These are phyloP conservation scores for Tarenaya hassleriana DNA, from an alignment of 345 rosid species.

Conservation along the genomic window DNA sequence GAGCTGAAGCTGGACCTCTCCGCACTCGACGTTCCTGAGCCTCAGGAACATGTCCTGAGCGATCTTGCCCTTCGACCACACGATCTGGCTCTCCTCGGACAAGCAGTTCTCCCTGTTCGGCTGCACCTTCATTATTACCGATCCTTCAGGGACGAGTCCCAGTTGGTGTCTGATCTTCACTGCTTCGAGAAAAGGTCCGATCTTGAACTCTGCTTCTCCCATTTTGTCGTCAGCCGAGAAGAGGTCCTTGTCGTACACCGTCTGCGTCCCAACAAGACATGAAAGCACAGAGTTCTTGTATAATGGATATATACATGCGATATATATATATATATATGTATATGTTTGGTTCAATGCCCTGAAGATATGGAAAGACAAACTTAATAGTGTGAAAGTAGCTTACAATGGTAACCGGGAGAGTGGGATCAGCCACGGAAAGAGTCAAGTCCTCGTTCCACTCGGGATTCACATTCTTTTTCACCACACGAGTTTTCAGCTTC, in stretches of 20 bases:
- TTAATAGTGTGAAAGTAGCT: slow-evolving; percentile 21
- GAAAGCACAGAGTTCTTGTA: neutral
- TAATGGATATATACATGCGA: too few relatives aligned
- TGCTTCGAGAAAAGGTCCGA: slow-evolving; percentile 40
- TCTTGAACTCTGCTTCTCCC: slow-evolving; percentile 71
- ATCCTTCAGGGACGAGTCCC: slow-evolving; percentile 36
- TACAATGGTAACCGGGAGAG: slow-evolving; percentile 58
- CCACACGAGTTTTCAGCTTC: slow-evolving; percentile 71
- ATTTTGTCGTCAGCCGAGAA: slow-evolving; percentile 71
- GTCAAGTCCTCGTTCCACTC: slow-evolving; percentile 87
- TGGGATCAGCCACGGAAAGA: slow-evolving; percentile 53
- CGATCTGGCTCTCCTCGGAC: slow-evolving; percentile 48
- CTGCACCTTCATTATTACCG: slow-evolving; percentile 40
- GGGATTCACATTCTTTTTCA: slow-evolving; percentile 58
- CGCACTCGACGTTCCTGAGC: slow-evolving; percentile 49
- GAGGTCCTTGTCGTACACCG: slow-evolving; percentile 61
- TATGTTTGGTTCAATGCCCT: neutral
- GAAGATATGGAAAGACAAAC: neutral
- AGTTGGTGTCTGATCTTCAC: slow-evolving; percentile 35
- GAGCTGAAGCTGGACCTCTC: slow-evolving; percentile 53
- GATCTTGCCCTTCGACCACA: slow-evolving; percentile 48
- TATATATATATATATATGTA: too few relatives aligned
- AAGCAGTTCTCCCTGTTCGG: slow-evolving; percentile 52
- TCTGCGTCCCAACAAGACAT: slow-evolving; percentile 24
- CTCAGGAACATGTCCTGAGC: slow-evolving; percentile 50